Percentiles rank a stretch among this genome's conserved stretches.
phyloP scores from a whole-genome alignment of 805 yeast species.

The Lachancea lanzarotensis region DNA sequence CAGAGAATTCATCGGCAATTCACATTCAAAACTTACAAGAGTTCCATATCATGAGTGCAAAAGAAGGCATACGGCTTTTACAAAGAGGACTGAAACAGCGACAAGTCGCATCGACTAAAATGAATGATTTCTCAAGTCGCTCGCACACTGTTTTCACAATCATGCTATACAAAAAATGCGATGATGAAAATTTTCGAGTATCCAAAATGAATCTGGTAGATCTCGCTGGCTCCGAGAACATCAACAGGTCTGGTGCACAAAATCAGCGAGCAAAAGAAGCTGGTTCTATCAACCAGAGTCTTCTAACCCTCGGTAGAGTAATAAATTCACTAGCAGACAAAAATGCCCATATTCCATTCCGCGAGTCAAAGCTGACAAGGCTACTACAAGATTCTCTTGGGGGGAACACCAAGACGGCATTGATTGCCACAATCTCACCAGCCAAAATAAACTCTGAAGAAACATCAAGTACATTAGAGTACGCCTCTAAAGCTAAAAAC shows the following conservation, averaged over 20 bases:
- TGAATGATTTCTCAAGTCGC: slow-evolving; percentile 67
- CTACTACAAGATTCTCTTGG: slow-evolving; percentile 77
- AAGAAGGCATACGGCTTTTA: slow-evolving; percentile 50
- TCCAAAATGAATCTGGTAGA: slow-evolving; percentile 86
- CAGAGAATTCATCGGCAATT: slow-evolving; percentile 32
- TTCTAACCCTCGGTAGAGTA: slow-evolving; percentile 82
- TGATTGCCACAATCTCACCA: slow-evolving; percentile 84
- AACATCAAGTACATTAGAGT: slow-evolving; percentile 77
- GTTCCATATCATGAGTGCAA: slow-evolving; percentile 45
- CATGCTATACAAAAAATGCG: slow-evolving; percentile 46
- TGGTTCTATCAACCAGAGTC: slow-evolving; percentile 84
- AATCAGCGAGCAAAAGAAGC: slow-evolving; percentile 88
- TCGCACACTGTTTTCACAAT: slow-evolving; percentile 74
- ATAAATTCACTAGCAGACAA: slow-evolving; percentile 66
- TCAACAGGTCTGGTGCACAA: slow-evolving; percentile 79
- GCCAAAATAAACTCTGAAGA: slow-evolving; percentile 74
- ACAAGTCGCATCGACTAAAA: slow-evolving; percentile 64
- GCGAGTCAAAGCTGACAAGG: slow-evolving; percentile 74
- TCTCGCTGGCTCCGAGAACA: slow-evolving; percentile 92
- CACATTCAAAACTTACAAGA: slow-evolving; percentile 62
- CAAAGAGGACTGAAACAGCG: slow-evolving; percentile 52
- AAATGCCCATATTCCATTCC: slow-evolving; percentile 70
- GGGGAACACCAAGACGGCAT: slow-evolving; percentile 78
- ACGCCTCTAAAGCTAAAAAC: slow-evolving; percentile 80
- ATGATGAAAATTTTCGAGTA: slow-evolving; percentile 41